phyloP scores from a whole-genome alignment of 352 stramenopile genomes.

The Phytophthora cryptogea region DNA sequence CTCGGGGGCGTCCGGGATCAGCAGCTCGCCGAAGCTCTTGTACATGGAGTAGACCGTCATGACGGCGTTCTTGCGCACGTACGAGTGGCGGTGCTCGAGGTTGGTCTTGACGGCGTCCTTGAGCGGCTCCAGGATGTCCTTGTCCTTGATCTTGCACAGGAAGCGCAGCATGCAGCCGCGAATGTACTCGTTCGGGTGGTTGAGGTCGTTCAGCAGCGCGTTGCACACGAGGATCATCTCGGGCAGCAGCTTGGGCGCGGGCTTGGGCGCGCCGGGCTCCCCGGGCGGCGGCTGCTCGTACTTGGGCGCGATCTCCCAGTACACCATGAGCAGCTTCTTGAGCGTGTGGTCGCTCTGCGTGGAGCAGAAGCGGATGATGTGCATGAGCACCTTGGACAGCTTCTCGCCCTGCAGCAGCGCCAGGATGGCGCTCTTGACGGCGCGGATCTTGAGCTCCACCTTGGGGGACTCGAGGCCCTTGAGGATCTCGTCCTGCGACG shows the following conservation, averaged over 20 bases:
- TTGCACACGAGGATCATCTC: slow-evolving; percentile 99
- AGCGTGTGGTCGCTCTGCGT: slow-evolving; percentile 99
- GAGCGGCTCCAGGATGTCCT: slow-evolving; percentile 92
- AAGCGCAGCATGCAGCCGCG: slow-evolving; percentile 99
- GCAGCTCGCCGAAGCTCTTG: slow-evolving; percentile 92
- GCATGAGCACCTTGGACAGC: slow-evolving; percentile 99
- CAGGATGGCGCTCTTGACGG: slow-evolving; percentile 98
- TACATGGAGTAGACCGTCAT: slow-evolving; percentile 98
- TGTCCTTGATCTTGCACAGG: slow-evolving; percentile 99
- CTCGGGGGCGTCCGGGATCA: slow-evolving; percentile 98
- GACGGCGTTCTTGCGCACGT: slow-evolving; percentile 99
- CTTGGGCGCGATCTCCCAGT: slow-evolving; percentile 99
- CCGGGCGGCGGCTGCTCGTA: slow-evolving; percentile 86
- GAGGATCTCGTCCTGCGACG: slow-evolving; percentile 96
- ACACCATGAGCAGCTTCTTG: slow-evolving; percentile 99
- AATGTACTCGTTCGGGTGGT: slow-evolving; percentile 99
- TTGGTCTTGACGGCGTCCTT: slow-evolving; percentile 95
- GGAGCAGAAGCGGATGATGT: slow-evolving; percentile 99
- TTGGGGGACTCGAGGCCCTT: slow-evolving; percentile 96
- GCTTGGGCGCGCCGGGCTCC: slow-evolving; percentile 32
- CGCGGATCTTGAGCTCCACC: slow-evolving; percentile 96
- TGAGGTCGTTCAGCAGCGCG: slow-evolving; percentile 99
- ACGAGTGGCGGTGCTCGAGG: slow-evolving; percentile 98
- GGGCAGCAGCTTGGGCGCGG: slow-evolving; percentile 94
- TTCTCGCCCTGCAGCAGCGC: slow-evolving; percentile 98